A percentile compares a stretch with the other conserved stretches of the same genome.
Conservation (phyloP, 768 basidiomycete species). For the Mycena venus region DNA sequence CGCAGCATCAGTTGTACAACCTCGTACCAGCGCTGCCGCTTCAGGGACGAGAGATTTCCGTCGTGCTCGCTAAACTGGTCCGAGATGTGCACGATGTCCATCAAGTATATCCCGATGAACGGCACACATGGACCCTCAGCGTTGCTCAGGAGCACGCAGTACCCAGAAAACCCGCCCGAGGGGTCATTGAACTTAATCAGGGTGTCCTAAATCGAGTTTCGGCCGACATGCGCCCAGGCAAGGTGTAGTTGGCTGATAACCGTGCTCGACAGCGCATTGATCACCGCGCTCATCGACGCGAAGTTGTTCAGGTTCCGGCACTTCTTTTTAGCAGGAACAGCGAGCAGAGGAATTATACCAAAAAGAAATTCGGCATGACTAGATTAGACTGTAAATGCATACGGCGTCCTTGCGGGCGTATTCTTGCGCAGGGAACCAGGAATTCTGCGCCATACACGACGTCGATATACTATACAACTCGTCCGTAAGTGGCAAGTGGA, state of each 20-base stretch:
- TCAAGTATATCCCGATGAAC: constrained; percentile 73
- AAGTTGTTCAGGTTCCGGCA: constrained; percentile 75
- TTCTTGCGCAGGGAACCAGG: no score
- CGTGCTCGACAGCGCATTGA: constrained; percentile 71
- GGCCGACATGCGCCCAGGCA: constrained; percentile 76
- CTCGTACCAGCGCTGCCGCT: constrained; percentile 70
- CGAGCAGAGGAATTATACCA: no score
- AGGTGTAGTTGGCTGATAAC: constrained; percentile 69
- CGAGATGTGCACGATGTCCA: constrained; percentile 68
- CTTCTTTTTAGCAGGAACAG: no score
- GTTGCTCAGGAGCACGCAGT: constrained; percentile 62
- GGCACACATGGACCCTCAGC: constrained; percentile 75
- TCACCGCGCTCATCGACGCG: constrained; percentile 76
- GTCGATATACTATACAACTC: no score
- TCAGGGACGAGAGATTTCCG: constrained; percentile 62
- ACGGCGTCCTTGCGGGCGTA: no score
- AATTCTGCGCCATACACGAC: no score
- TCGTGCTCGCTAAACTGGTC: constrained; percentile 62
- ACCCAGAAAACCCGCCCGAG: constrained; percentile 66
- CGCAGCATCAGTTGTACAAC: constrained; percentile 68
- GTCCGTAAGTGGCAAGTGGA: no score
- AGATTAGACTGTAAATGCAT: no score
- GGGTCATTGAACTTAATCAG: constrained; percentile 72
- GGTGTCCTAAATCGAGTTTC: constrained; percentile 63
- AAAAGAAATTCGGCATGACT: no score